phyloP scores from a whole-genome alignment of 2,329 filamentous ascomycete species.

The Alternaria novae-zelandiae region DNA sequence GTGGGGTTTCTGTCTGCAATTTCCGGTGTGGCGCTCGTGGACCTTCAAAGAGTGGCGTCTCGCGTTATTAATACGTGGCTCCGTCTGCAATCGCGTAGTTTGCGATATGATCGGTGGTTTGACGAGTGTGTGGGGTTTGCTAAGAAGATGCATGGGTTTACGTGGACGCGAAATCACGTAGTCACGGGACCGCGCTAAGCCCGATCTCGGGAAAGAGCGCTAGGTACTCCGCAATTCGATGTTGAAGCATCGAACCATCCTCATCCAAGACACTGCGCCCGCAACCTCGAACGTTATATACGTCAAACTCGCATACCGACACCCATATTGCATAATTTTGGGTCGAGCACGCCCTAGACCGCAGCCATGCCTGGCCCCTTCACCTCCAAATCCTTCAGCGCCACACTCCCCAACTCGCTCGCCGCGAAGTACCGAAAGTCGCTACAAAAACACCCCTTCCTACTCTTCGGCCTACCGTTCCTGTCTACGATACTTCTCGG shows the following conservation, averaged over 20 bases:
- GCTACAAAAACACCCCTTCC: conserved; percentile 82
- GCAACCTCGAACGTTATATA: background rate
- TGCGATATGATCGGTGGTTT: background rate
- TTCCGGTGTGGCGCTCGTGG: background rate
- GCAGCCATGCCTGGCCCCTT: conserved; percentile 64
- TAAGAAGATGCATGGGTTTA: conserved; percentile 4
- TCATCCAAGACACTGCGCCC: background rate
- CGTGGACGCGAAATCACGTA: conserved; percentile 27
- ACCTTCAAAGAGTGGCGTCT: background rate
- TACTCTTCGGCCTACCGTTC: conserved; percentile 93
- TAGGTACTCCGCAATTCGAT: conserved; percentile 10
- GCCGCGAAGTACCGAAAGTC: conserved; percentile 77
- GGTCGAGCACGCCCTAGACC: background rate
- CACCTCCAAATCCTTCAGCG: conserved; percentile 63
- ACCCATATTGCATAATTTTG: background rate
- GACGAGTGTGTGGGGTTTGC: background rate
- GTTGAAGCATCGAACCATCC: conserved; percentile 9
- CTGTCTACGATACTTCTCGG: conserved; percentile 87
- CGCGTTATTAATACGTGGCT: background rate
- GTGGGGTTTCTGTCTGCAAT: background rate
- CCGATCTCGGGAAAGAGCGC: conserved; percentile 13
- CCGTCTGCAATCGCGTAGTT: background rate
- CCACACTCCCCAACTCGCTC: conserved; percentile 65
- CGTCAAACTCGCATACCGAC: background rate
- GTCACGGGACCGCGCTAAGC: conserved; percentile 33